phyloP scores from a whole-genome alignment of 1,284 basidiomycete genomes.

The Irpex sp. region DNA sequence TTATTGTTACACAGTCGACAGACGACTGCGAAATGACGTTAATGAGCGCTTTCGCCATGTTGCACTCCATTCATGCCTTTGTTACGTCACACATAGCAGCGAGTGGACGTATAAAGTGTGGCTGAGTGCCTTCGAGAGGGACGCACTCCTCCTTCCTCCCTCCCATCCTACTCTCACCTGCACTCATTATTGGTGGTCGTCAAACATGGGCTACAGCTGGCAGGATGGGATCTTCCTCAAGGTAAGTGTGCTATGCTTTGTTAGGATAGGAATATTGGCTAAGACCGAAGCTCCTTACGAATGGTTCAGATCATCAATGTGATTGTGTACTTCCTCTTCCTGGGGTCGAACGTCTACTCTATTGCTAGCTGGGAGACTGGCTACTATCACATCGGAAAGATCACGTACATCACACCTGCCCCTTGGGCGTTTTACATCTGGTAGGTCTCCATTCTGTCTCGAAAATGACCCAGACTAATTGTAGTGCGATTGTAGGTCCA shows the following conservation, averaged over 20 bases:
- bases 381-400: conserved; percentile 67
- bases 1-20: too few relatives aligned
- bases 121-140: neutral
- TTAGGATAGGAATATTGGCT: neutral
- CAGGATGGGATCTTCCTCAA: conserved; percentile 79
- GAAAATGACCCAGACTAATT: conserved; percentile 11
- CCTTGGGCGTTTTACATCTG: conserved; percentile 86
- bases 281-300: neutral
- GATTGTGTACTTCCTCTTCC: conserved; percentile 73
- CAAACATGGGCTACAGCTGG: conserved; percentile 42
- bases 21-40: too few relatives aligned
- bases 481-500: conserved; percentile 43
- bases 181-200: neutral
- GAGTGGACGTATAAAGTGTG: neutral
- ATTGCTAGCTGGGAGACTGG: conserved; percentile 64
- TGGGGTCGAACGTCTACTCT: conserved; percentile 86
- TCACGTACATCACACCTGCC: conserved; percentile 89
- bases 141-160: neutral
- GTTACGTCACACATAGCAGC: neutral
- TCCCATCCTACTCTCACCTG: neutral
- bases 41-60: neutral
- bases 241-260: conserved; percentile 33
- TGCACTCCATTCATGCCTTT: neutral
- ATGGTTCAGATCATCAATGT: conserved; percentile 68
- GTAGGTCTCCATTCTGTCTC: conserved; percentile 33